phyloP scores from a whole-genome alignment of 2,329 filamentous ascomycete species.

The Thyridium curvatum region DNA sequence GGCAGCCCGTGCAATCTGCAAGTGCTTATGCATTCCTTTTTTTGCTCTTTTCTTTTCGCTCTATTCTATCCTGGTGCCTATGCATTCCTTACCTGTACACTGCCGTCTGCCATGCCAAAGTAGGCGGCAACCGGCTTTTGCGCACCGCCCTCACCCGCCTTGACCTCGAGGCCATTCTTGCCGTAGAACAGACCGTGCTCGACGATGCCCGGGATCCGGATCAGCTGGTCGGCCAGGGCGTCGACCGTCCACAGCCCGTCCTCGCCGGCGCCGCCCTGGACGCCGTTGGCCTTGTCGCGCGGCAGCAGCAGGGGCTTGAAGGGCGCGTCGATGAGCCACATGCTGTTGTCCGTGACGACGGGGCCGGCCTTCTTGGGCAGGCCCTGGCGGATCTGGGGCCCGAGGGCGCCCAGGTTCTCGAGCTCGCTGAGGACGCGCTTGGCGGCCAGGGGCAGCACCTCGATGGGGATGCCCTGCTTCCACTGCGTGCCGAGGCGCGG shows the following conservation, averaged over 20 bases:
- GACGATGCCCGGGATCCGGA: constrained; percentile 77
- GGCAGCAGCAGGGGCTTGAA: constrained; percentile 68
- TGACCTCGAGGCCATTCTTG: constrained; percentile 65
- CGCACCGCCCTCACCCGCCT: constrained; percentile 54
- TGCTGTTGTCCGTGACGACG: constrained; percentile 73
- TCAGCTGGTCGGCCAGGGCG: constrained; percentile 65
- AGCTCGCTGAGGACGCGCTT: constrained; percentile 71
- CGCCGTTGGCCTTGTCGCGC: constrained; percentile 29
- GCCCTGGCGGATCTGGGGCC: constrained; percentile 67
- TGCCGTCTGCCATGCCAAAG: constrained; percentile 82
- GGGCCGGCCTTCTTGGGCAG: constrained; percentile 74
- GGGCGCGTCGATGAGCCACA: constrained; percentile 88
- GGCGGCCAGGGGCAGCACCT: constrained; percentile 82
- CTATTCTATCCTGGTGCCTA: not conserved
- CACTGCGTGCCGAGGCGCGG: constrained; percentile 67
- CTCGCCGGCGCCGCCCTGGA: constrained; percentile 43
- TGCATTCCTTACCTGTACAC: constrained; percentile 44
- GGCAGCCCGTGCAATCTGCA: too few relatives aligned
- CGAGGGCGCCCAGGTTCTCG: constrained; percentile 62
- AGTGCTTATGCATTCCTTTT: constrained; percentile 6
- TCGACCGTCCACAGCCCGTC: constrained; percentile 76
- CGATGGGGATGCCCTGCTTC: constrained; percentile 81
- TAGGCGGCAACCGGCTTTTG: constrained; percentile 93
- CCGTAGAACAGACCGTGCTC: constrained; percentile 91
- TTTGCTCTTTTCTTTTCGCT: not conserved